Evolutionary conservation across 192 early-diverging fungal species (phyloP).

Genomic region (Rhizophagus clarus): DNA sequence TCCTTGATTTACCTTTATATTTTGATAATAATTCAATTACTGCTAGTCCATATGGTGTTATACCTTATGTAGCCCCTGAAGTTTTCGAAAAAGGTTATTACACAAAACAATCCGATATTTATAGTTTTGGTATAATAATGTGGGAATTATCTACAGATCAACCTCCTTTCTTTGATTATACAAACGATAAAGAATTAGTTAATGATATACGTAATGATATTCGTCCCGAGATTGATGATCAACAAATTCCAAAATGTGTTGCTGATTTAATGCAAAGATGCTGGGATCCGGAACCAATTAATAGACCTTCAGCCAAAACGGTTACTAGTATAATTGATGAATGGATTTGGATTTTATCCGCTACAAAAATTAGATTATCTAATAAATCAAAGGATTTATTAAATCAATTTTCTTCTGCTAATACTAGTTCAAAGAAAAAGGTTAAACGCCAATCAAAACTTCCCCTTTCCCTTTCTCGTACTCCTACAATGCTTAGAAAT

Average conservation of each 20-base stretch:
- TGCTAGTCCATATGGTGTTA: neutral
- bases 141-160: neutral
- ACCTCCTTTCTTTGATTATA: neutral
- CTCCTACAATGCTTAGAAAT: neutral
- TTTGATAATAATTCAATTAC: neutral
- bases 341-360: neutral
- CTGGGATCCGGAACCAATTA: slow-evolving; percentile 5
- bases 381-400: neutral
- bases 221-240: slow-evolving; percentile 13
- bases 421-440: neutral
- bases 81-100: slow-evolving; percentile 13
- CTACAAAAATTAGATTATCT: neutral
- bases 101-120: slow-evolving; percentile 11
- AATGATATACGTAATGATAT: neutral
- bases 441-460: neutral
- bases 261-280: neutral
- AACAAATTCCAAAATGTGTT: neutral
- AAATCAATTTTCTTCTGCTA: neutral
- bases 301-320: neutral
- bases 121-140: slow-evolving; percentile 17
- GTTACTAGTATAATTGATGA: neutral
- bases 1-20: slow-evolving; percentile 1
- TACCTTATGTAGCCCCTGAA: slow-evolving; percentile 24
- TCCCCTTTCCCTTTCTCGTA: neutral
- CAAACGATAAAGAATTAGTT: neutral